Conservation (phyloP, 805 yeast genomes). For the Kodamaea laetipori region DNA sequence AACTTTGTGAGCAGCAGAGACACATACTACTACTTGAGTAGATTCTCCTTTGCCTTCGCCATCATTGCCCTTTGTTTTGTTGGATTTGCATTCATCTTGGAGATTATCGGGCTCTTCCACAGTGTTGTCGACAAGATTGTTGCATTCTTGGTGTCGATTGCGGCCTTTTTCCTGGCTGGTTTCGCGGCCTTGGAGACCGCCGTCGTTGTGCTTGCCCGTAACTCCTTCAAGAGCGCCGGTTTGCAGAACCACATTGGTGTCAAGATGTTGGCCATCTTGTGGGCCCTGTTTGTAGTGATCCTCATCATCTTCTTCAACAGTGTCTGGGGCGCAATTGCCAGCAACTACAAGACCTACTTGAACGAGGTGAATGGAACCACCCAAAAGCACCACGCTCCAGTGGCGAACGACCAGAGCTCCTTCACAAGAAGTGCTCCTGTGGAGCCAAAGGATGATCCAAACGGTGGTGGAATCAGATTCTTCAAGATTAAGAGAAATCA, state of each 20-base stretch:
- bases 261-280: conserved; percentile 59
- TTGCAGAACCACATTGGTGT: conserved; percentile 54
- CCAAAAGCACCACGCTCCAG: conserved; percentile 21
- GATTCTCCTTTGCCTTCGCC: conserved; percentile 39
- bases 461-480: conserved; percentile 67
- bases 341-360: conserved; percentile 54
- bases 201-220: conserved; percentile 69
- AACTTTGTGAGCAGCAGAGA: conserved; percentile 51
- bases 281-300: conserved; percentile 67
- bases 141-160: conserved; percentile 53
- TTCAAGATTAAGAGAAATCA: conserved; percentile 67
- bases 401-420: conserved; percentile 39
- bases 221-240: conserved; percentile 58
- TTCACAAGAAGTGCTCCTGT: conserved; percentile 42
- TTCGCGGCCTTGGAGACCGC: conserved; percentile 78
- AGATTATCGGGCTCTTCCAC: conserved; percentile 59
- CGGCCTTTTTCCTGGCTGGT: conserved; percentile 55
- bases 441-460: conserved; percentile 39
- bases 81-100: conserved; percentile 60
- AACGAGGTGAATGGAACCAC: conserved; percentile 32
- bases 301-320: conserved; percentile 52
- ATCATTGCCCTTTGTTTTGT: conserved; percentile 57
- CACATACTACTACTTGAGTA: conserved; percentile 63
- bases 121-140: conserved; percentile 54
- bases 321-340: conserved; percentile 51